Conservation (phyloP, 805 yeast genomes). For the Monosporozyma aerobia region DNA sequence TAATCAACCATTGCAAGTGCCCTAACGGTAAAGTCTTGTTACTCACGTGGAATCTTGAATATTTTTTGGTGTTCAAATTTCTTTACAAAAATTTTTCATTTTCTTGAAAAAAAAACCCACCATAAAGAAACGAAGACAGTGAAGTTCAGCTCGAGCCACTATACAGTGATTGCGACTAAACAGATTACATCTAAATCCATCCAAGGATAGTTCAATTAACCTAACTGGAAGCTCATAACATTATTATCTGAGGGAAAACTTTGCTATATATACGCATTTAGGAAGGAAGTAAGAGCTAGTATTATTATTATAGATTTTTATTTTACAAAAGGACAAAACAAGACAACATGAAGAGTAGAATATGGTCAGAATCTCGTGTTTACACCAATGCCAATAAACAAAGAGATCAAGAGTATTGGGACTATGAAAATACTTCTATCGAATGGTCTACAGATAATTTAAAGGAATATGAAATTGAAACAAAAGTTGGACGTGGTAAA, state of each 20-base stretch:
- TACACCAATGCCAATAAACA: slow-evolving; percentile 65
- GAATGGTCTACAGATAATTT: slow-evolving; percentile 49
- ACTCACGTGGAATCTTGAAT: not conserved
- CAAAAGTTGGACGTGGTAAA: slow-evolving; percentile 86
- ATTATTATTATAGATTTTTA: not conserved
- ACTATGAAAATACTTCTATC: slow-evolving; percentile 60
- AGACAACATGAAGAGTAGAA: slow-evolving; percentile 25
- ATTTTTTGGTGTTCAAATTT: not conserved
- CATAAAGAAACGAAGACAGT: not conserved
- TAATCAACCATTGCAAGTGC: not conserved
- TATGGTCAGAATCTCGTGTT: slow-evolving; percentile 47
- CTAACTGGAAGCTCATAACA: too few species aligned
- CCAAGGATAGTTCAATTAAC: not conserved
- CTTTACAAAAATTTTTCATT: not conserved
- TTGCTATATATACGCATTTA: not conserved
- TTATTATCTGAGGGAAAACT: too few species aligned
- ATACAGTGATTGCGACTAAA: not conserved
- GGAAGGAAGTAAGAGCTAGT: not conserved
- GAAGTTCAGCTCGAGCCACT: not conserved
- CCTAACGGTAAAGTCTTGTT: not conserved
- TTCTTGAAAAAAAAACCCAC: not conserved
- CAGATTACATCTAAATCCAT: not conserved
- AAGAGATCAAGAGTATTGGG: slow-evolving; percentile 74
- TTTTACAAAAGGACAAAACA: not conserved
- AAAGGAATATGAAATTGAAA: slow-evolving; percentile 62